Conservation (phyloP, 495 filamentous ascomycete genomes). For the Penicillium nucicola region DNA sequence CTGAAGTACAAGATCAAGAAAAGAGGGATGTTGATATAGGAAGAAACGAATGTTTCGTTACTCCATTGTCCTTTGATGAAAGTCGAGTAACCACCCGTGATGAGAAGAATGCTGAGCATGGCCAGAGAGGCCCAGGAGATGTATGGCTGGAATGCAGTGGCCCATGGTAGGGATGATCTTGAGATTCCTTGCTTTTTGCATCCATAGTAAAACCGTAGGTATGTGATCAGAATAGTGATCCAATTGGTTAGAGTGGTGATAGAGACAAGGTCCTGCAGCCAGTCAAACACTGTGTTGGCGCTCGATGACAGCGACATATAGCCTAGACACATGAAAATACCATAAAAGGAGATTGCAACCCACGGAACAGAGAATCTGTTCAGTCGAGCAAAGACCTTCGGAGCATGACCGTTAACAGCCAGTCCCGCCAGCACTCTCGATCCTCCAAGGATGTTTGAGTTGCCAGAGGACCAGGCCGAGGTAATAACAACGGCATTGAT, state of each 20-base stretch:
- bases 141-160: too few species aligned
- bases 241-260: constrained; percentile 51
- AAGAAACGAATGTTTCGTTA: constrained; percentile 20
- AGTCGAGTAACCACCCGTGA: constrained; percentile 55
- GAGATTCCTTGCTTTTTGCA: too few species aligned
- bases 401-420: constrained; percentile 32
- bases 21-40: constrained; percentile 46
- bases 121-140: constrained; percentile 47
- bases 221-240: constrained; percentile 50
- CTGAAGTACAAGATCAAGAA: constrained; percentile 46
- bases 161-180: too few species aligned
- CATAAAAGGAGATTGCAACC: constrained; percentile 22
- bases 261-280: constrained; percentile 54
- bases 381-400: constrained; percentile 27
- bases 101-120: constrained; percentile 42
- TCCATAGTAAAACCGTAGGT: constrained; percentile 54
- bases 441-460: constrained; percentile 48
- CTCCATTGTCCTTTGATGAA: constrained; percentile 48
- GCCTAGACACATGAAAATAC: constrained; percentile 16
- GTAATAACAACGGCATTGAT: constrained; percentile 72
- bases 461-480: constrained; percentile 62
- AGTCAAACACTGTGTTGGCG: constrained; percentile 24
- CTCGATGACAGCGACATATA: constrained; percentile 22
- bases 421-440: constrained; percentile 50
- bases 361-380: constrained; percentile 36